Base-by-base conservation (phyloP, 2,329 filamentous ascomycete species). In the Neonectria punicea region DNA sequence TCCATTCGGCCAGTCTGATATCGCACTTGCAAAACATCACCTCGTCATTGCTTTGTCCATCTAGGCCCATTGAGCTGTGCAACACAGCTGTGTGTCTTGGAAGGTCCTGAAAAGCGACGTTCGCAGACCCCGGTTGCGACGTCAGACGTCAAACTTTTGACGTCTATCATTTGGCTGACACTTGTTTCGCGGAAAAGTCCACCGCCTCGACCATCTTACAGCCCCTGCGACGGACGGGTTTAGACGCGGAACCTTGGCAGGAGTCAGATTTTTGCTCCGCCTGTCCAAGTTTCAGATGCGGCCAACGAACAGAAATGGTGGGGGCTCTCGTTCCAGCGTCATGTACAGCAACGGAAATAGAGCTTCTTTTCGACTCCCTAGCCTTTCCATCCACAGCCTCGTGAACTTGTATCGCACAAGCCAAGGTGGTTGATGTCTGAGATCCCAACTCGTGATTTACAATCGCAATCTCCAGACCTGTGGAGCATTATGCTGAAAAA, bases 401-500 rank as follows among this genome's bases (percentile, higher is more conserved):
- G 61, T 61, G 58, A 73, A 67, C 60, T 66, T 56, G 63, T 65
- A 66, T 65, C 63, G 67, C 44, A 63, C 51, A 65, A 56, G 55
- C 51, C 47, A 55, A 67, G 66, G 64, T 58, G 67, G 63, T 50
- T 54, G 50, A 47, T 54, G 47, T 43, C 57, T 60, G 51, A 67
- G 41, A 66, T 63, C 60, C 59, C 36, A 60, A 59, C 65, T 65
- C 34, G 57, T 68, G 61, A 62, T 67, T 71, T 60, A 57, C 64
- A 68, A 65, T 67, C 47, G 63, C 18, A 70, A 70, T 71, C 66
- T 63, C 72, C 56, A 69, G 63, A 67, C 32, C 51, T 65, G 73
- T 73, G 72, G 71, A 73, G 67, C 70, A 59, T 65, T 51, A 62
- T 68, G 66, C 58, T 68, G 67, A 64, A 73, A 73, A 73, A 57